Evolutionary conservation across 2,329 filamentous ascomycete genomes (phyloP), one percentile per base, ranked within the genome.

Genomic region (Curvularia hawaiiensis): DNA sequence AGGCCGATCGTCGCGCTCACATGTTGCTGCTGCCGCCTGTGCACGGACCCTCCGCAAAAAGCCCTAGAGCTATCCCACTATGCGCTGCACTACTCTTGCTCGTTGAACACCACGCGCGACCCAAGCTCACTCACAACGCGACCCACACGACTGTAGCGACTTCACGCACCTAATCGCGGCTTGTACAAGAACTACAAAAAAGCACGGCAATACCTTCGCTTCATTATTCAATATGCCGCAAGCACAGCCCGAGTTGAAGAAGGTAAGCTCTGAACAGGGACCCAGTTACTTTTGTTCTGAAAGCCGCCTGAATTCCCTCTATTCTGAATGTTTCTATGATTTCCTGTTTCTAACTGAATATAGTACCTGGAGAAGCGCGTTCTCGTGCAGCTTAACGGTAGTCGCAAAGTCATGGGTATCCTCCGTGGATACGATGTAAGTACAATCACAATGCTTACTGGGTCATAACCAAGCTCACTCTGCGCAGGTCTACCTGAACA

Each of bases 351-450:
- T 76, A 61, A 77, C 64, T 54, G 20, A 7, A 50, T 26, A 49
- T 71, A 99, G 95, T 99, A 99, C 80, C 92, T 99, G 80, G 95
- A 99, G 84, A 99, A 99, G 87, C 87, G 94, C 80, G 86, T 99
- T 75, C 97, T 97, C 79, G 92, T 98, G 67, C 94, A 99, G 79
- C 83, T 99, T 53, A 99, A 99, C 79, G 95, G 95, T 74, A 97
- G 93, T 79, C 90, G 95, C 77, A 98, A 97, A 80, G 94, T 99
- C 61, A 92, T 97, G 77, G 95, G 96, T 54, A 86, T 97, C 50
- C 85, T 99, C 57, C 89, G 95, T 65, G 95, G 95, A 59, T 99
- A 98, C 79, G 95, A 99, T 87, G 95, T 97, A 81, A 65, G 89
- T 72, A 18, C 22, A 44, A 16, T 31, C 56, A n/a, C 48, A 24